A percentile compares a stretch with the other conserved stretches of the same genome.
Evolutionary conservation across 2,329 filamentous ascomycete species (phyloP).

Genomic region (Fusarium sp.): DNA sequence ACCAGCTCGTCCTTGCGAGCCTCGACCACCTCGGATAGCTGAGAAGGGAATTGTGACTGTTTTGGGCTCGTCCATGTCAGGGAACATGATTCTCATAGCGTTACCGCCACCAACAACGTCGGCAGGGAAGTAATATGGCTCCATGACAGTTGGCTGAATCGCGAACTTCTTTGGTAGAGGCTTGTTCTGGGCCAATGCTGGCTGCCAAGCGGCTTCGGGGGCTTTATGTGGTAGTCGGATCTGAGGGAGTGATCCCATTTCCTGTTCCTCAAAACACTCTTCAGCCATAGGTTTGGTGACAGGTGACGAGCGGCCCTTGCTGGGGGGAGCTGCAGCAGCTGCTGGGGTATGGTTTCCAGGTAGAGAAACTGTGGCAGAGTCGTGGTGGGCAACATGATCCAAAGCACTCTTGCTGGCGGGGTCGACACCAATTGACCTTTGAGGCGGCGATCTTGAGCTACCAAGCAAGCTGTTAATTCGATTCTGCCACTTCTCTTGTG

Average conservation of each 20-base stretch:
- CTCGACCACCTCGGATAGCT: constrained; percentile 47
- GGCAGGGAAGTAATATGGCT: constrained; percentile 50
- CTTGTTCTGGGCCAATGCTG: constrained; percentile 65
- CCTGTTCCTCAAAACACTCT: constrained; percentile 83
- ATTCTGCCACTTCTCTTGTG: constrained; percentile 76
- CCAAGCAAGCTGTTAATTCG: constrained; percentile 84
- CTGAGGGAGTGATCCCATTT: constrained; percentile 80
- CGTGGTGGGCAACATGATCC: constrained; percentile 62
- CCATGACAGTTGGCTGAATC: constrained; percentile 52
- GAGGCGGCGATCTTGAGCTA: constrained; percentile 69
- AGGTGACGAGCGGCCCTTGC: constrained; percentile 56
- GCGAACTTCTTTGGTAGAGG: constrained; percentile 64
- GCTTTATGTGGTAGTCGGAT: constrained; percentile 73
- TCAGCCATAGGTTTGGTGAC: constrained; percentile 78
- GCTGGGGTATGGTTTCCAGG: constrained; percentile 50
- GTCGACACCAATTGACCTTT: constrained; percentile 71
- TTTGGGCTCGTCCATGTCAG: constrained; percentile 54
- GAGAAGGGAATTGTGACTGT: constrained; percentile 53
- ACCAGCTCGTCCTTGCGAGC: constrained; percentile 39
- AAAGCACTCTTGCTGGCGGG: constrained; percentile 75
- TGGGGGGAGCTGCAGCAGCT: constrained; percentile 36
- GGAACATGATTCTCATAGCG: constrained; percentile 55
- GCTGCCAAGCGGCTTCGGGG: constrained; percentile 72
- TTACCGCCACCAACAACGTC: constrained; percentile 50
- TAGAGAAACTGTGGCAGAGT: constrained; percentile 77